Percentiles rank a stretch among this genome's conserved stretches.
Evolutionary conservation across 371 early-diverging fungal species (phyloP).

Genomic region (Lichtheimia ramosa): DNA sequence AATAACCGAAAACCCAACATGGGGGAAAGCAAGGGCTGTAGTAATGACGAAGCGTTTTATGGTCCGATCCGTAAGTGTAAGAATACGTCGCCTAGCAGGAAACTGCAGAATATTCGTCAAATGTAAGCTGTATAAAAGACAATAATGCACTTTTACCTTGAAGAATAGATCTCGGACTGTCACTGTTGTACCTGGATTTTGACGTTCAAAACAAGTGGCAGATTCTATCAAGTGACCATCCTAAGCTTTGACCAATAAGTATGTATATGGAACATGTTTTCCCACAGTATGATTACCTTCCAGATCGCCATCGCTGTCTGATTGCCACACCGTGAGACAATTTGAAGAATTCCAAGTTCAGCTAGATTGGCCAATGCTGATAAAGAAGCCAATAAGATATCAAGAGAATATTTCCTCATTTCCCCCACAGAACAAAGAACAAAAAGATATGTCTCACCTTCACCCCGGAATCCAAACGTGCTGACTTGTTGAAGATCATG

Average conservation of each 20-base stretch:
- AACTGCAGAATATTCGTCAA: constrained; percentile 27
- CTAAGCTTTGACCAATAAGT: constrained; percentile 22
- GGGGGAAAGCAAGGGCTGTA: constrained; percentile 47
- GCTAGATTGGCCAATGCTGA: constrained; percentile 49
- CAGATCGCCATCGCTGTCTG: constrained; percentile 47
- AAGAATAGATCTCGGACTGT: constrained; percentile 67
- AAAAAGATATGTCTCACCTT: constrained; percentile 47
- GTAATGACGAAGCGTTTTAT: constrained; percentile 53
- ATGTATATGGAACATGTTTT: not conserved
- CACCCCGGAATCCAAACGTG: constrained; percentile 74
- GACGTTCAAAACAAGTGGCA: constrained; percentile 29
- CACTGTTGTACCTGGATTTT: constrained; percentile 59
- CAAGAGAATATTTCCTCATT: not conserved
- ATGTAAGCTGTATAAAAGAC: no score
- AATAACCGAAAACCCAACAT: constrained; percentile 43
- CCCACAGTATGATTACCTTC: constrained; percentile 35
- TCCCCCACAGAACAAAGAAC: not conserved
- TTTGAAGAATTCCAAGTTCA: constrained; percentile 55
- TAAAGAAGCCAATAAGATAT: not conserved
- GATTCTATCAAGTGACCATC: constrained; percentile 47
- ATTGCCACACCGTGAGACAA: constrained; percentile 47
- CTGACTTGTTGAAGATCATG: constrained; percentile 38
- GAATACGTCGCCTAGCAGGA: constrained; percentile 56
- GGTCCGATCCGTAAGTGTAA: constrained; percentile 28
- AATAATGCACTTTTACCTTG: constrained; percentile 43